phyloP scores from a whole-genome alignment of 306 rosid species.

The Malus sylvestris region DNA sequence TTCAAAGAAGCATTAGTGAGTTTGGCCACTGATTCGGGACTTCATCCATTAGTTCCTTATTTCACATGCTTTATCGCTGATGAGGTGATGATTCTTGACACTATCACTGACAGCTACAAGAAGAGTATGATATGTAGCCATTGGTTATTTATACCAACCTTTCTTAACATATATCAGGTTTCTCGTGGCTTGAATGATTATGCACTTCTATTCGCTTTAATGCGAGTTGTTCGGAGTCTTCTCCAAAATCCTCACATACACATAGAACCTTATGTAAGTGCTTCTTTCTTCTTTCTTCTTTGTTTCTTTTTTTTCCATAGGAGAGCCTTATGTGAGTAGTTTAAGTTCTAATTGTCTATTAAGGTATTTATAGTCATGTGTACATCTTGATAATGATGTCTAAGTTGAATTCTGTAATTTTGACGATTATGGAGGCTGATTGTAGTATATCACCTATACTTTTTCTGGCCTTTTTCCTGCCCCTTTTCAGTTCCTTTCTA shows the following conservation, averaged over 20 bases:
- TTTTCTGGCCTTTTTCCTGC: neutral
- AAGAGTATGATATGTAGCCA: neutral
- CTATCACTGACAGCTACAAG: neutral
- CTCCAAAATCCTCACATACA: slow-evolving; percentile 83
- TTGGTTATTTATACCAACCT: neutral
- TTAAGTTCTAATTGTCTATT: neutral
- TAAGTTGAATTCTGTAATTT: neutral
- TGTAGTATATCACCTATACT: neutral
- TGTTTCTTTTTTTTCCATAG: neutral
- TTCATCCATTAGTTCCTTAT: slow-evolving; percentile 93
- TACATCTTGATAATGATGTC: neutral
- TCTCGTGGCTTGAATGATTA: slow-evolving; percentile 60
- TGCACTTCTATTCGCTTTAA: slow-evolving; percentile 59
- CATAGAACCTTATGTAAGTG: slow-evolving; percentile 83
- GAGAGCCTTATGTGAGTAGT: neutral
- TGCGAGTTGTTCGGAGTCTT: slow-evolving; percentile 86
- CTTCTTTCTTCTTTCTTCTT: neutral
- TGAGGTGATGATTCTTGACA: slow-evolving; percentile 48
- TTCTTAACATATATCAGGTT: slow-evolving; percentile 49
- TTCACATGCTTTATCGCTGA: slow-evolving; percentile 80
- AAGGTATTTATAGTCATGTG: neutral
- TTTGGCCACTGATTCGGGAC: slow-evolving; percentile 85
- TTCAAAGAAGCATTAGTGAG: slow-evolving; percentile 72
- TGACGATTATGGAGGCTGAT: neutral
- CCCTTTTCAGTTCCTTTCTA: neutral